A percentile compares a stretch with the other conserved stretches of the same genome.
Evolutionary conservation across 2,329 filamentous ascomycete genomes (phyloP).

Genomic region (Nemania bipapillata): DNA sequence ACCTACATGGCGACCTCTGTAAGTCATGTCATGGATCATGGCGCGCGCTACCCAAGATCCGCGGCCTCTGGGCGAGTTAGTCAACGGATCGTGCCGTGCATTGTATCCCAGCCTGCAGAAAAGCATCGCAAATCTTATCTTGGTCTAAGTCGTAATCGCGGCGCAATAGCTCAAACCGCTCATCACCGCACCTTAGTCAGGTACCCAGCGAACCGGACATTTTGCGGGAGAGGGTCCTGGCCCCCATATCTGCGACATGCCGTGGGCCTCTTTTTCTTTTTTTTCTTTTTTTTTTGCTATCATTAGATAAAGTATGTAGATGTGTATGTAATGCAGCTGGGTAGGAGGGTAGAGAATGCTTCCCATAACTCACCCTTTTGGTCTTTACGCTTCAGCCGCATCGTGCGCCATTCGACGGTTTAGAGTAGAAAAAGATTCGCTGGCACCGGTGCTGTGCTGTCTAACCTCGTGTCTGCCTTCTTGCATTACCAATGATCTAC

Average conservation of each 20-base stretch:
- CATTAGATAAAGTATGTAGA: not conserved
- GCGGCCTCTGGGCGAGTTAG: conserved; percentile 21
- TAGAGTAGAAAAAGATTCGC: not conserved
- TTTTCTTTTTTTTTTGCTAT: not conserved
- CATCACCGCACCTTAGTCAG: conserved; percentile 31
- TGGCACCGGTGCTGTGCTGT: conserved; percentile 29
- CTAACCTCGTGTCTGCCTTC: conserved; percentile 36
- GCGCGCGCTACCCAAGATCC: conserved; percentile 28
- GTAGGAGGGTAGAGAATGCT: not conserved
- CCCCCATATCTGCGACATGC: not conserved
- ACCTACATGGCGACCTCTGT: no score
- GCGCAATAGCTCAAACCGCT: conserved; percentile 31
- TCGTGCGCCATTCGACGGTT: conserved; percentile 19
- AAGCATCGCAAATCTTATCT: conserved; percentile 19
- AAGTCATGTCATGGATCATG: no score
- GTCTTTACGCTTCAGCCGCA: conserved; percentile 28
- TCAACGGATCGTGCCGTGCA: conserved; percentile 29
- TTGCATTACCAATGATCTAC: conserved; percentile 37
- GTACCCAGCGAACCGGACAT: conserved; percentile 23
- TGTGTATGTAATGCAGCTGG: not conserved
- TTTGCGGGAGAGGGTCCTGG: conserved; percentile 14
- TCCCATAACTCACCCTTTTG: not conserved
- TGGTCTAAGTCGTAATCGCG: conserved; percentile 27
- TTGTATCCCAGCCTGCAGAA: conserved; percentile 11
- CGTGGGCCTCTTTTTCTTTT: not conserved